Conservation (phyloP, 2,329 filamentous ascomycete species). For the Talaromyces sp. region DNA sequence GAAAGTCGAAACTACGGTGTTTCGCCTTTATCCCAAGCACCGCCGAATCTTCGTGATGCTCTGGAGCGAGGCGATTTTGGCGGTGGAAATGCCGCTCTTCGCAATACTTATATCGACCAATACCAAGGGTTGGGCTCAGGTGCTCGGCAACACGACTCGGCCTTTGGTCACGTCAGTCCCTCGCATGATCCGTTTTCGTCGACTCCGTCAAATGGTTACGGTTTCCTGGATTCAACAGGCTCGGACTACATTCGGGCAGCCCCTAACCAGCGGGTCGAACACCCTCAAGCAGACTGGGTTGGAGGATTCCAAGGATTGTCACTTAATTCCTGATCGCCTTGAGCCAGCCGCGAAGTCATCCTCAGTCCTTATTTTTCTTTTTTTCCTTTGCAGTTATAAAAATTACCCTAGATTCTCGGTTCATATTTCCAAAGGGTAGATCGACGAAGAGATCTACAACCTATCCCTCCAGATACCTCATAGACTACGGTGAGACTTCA, state of each 20-base stretch:
- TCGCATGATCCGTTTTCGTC: slow-evolving; percentile 38
- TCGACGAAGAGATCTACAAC: slow-evolving; percentile 25
- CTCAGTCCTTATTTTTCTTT: slow-evolving; percentile 1
- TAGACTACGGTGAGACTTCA: slow-evolving; percentile 27
- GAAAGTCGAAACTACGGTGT: slow-evolving; percentile 32
- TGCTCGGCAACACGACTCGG: slow-evolving; percentile 32
- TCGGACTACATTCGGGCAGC: slow-evolving; percentile 12
- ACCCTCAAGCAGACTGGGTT: slow-evolving; percentile 55
- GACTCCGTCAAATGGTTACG: slow-evolving; percentile 34
- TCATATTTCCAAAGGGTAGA: slow-evolving; percentile 23
- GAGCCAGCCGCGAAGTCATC: background rate
- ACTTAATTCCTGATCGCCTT: slow-evolving; percentile 54
- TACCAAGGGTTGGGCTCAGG: slow-evolving; percentile 36
- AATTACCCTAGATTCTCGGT: slow-evolving; percentile 24
- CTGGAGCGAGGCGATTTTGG: slow-evolving; percentile 31
- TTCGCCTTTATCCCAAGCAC: slow-evolving; percentile 19
- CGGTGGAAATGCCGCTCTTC: slow-evolving; percentile 28
- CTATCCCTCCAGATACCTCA: slow-evolving; percentile 31
- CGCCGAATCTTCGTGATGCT: slow-evolving; percentile 23
- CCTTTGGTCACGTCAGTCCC: slow-evolving; percentile 26
- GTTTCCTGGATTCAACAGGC: slow-evolving; percentile 26
- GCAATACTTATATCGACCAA: slow-evolving; percentile 35
- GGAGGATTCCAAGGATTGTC: slow-evolving; percentile 68
- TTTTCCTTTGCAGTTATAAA: slow-evolving; percentile 1
- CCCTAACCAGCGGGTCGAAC: slow-evolving; percentile 27